Conservation (phyloP, 176 grass and related monocot genomes). For the Dendrocalamus sinicus region DNA sequence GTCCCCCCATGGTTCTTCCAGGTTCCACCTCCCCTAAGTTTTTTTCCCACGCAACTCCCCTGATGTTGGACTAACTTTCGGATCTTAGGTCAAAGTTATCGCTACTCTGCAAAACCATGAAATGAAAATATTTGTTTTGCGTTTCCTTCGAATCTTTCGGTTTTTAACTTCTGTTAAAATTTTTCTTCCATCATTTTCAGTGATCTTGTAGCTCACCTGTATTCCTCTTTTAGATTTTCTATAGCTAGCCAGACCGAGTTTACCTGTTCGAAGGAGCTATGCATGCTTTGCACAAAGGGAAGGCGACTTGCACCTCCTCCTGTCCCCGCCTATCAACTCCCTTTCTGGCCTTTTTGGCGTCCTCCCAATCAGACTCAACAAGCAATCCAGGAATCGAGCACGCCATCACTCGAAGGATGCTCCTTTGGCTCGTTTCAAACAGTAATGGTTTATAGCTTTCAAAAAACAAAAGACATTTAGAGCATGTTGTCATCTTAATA, state of each 20-base stretch:
- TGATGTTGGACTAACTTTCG: background rate
- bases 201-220: background rate
- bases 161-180: background rate
- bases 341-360: conserved; percentile 14
- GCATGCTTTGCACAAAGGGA: background rate
- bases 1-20: background rate
- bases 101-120: background rate
- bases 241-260: background rate
- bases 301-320: conserved; percentile 22
- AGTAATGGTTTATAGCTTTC: too few relatives aligned
- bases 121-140: background rate
- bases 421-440: background rate
- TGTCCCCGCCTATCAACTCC: background rate
- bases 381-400: background rate
- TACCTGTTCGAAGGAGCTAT: background rate
- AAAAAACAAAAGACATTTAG: too few relatives aligned
- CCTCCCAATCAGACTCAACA: conserved; percentile 18
- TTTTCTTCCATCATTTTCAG: background rate
- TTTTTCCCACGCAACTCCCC: background rate
- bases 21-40: conserved; percentile 6
- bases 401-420: background rate
- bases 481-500: too few relatives aligned
- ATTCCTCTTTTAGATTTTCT: background rate
- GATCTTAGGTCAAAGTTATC: background rate
- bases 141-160: background rate